Conservation (phyloP, 2,329 filamentous ascomycete species). For the Aureobasidium sp. region DNA sequence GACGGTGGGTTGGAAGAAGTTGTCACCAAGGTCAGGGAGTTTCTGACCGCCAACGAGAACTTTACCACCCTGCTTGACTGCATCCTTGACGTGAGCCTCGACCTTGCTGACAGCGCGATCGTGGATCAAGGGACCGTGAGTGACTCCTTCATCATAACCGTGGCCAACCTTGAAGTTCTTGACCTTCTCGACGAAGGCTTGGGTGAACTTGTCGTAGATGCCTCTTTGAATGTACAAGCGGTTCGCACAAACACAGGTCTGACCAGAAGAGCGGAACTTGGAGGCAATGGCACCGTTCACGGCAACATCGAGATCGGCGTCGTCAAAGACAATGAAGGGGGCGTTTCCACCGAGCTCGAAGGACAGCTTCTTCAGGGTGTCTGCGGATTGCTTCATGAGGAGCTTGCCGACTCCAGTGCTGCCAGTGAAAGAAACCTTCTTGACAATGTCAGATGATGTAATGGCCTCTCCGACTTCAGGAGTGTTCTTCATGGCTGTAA, state of each 20-base stretch:
- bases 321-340: conserved; percentile 94
- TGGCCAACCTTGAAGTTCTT: conserved; percentile 65
- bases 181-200: conserved; percentile 62
- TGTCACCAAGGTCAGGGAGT: conserved; percentile 63
- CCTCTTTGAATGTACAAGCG: conserved; percentile 69
- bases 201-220: conserved; percentile 67
- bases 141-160: conserved; percentile 61
- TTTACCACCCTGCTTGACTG: conserved; percentile 65
- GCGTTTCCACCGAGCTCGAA: conserved; percentile 93
- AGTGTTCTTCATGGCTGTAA: conserved; percentile 74
- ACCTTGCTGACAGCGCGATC: conserved; percentile 73
- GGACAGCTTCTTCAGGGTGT: conserved; percentile 75
- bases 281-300: conserved; percentile 73
- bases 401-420: conserved; percentile 57
- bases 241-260: conserved; percentile 81
- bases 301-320: conserved; percentile 75
- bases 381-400: conserved; percentile 82
- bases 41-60: conserved; percentile 67
- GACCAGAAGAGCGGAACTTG: conserved; percentile 91
- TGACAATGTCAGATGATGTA: conserved; percentile 65
- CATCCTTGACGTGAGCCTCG: conserved; percentile 69
- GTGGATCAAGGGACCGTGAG: conserved; percentile 80
- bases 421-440: conserved; percentile 92
- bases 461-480: conserved; percentile 66
- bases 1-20: conserved; percentile 87